phyloP scores from a whole-genome alignment of 192 early-diverging fungal genomes.

The Endogone sp. region DNA sequence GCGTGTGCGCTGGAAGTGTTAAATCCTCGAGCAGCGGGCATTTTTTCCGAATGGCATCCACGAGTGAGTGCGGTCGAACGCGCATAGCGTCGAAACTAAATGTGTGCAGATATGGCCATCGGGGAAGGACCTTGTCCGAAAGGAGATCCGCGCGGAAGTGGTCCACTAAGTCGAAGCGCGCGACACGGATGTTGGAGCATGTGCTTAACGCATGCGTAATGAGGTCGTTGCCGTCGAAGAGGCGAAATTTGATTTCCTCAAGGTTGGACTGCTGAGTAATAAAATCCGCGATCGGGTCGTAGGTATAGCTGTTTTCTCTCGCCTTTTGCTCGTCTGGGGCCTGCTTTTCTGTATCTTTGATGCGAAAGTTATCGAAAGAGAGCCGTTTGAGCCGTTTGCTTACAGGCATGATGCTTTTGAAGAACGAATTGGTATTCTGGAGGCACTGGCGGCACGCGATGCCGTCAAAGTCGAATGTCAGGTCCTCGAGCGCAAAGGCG shows the following conservation, averaged over 20 bases:
- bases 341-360: neutral
- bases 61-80: neutral
- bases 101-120: neutral
- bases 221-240: neutral
- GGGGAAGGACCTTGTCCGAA: neutral
- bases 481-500: neutral
- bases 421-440: neutral
- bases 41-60: neutral
- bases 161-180: neutral
- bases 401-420: neutral
- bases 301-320: too few species aligned
- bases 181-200: neutral
- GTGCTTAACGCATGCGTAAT: neutral
- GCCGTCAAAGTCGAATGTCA: neutral
- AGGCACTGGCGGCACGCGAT: neutral
- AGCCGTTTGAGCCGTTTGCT: neutral
- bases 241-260: neutral
- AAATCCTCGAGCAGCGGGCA: neutral
- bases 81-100: neutral
- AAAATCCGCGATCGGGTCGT: neutral
- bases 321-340: neutral
- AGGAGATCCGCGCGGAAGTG: neutral
- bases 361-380: neutral
- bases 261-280: neutral
- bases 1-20: neutral